Percentiles rank a stretch among this genome's conserved stretches.
Evolutionary conservation across 441 rosid genomes (phyloP).

Genomic region (Breynia disticha): DNA sequence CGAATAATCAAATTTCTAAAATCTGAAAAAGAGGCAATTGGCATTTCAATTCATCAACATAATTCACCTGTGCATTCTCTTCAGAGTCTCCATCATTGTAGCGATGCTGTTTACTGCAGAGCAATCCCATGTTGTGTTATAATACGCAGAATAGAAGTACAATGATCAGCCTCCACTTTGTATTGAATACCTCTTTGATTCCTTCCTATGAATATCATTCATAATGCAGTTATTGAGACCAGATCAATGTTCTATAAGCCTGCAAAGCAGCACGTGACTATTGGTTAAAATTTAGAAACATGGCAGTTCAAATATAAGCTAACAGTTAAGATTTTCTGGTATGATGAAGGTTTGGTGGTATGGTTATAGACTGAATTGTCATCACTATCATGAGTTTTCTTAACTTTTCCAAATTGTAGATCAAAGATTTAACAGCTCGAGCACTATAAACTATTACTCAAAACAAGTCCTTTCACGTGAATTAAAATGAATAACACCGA

Average conservation of each 20-base stretch:
- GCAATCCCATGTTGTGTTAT: slow-evolving; percentile 57
- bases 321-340: no score
- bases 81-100: slow-evolving; percentile 59
- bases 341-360: no score
- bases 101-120: slow-evolving; percentile 67
- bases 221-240: slow-evolving; percentile 16
- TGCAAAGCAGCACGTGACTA: background rate
- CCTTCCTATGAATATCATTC: slow-evolving; percentile 20
- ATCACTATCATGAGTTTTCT: background rate
- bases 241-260: slow-evolving; percentile 2
- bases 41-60: slow-evolving; percentile 4
- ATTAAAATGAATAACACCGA: slow-evolving; percentile 4
- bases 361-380: no score
- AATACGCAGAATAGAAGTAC: slow-evolving; percentile 40
- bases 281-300: background rate
- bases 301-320: background rate
- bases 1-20: background rate
- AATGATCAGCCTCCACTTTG: slow-evolving; percentile 22
- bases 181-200: slow-evolving; percentile 18
- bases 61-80: slow-evolving; percentile 68
- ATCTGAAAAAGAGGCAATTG: background rate
- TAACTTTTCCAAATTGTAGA: background rate
- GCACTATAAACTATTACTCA: slow-evolving; percentile 1
- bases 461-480: slow-evolving; percentile 20
- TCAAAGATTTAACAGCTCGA: background rate